phyloP scores from a whole-genome alignment of 1,139 yeast species.

The Blastobotrys elegans region DNA sequence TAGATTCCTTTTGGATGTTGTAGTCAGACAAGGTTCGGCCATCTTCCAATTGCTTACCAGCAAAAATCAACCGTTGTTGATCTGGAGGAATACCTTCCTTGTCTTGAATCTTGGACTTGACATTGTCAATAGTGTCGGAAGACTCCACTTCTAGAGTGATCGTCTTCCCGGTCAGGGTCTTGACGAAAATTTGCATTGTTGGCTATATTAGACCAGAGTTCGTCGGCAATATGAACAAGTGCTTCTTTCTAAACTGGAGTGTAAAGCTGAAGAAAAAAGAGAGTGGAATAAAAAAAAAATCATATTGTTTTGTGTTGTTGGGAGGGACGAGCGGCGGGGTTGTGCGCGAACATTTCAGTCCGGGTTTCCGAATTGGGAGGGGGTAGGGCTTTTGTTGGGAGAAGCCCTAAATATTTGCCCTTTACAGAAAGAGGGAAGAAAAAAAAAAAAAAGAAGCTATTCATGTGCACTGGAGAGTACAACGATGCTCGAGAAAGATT shows the following conservation, averaged over 20 bases:
- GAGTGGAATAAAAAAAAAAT: not conserved
- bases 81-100: conserved; percentile 99
- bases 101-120: conserved; percentile 99
- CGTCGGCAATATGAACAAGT: conserved; percentile 31
- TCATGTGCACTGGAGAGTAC: no score
- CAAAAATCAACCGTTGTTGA: conserved; percentile 99
- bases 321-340: not conserved
- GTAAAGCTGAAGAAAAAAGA: conserved; percentile 13
- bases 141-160: conserved; percentile 99
- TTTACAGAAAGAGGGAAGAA: no score
- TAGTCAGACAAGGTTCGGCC: conserved; percentile 98
- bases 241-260: conserved; percentile 28
- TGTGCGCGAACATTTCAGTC: not conserved
- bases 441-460: no score
- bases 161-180: conserved; percentile 98
- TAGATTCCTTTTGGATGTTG: conserved; percentile 99
- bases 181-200: conserved; percentile 94
- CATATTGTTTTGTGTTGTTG: no score
- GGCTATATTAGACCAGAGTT: conserved; percentile 21
- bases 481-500: no score
- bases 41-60: conserved; percentile 99
- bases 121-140: conserved; percentile 98
- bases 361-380: not conserved
- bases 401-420: not conserved
- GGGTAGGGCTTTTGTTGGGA: not conserved